Conservation (phyloP, 768 basidiomycete species). For the Auricularia cornea region DNA sequence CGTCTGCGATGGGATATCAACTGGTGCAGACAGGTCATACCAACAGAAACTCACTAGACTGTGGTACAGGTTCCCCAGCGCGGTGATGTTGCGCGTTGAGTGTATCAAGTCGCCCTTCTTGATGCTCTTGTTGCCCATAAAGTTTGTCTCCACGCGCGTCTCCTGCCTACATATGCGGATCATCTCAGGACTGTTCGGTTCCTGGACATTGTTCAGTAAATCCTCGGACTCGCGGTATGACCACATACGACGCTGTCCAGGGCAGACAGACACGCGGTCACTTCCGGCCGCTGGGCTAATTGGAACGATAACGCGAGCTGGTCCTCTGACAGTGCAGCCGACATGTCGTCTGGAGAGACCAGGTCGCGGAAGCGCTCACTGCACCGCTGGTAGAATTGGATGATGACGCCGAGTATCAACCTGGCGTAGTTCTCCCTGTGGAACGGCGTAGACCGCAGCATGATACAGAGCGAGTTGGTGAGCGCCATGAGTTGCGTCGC, state of each 20-base stretch:
- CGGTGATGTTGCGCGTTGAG: conserved; percentile 62
- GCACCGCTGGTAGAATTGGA: conserved; percentile 93
- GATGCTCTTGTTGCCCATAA: conserved; percentile 49
- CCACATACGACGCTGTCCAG: conserved; percentile 46
- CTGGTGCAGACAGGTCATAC: background rate
- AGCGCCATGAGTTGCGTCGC: conserved; percentile 79
- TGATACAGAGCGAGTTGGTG: conserved; percentile 84
- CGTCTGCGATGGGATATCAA: conserved; percentile 34
- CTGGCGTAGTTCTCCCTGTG: conserved; percentile 91
- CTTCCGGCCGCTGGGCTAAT: conserved; percentile 81
- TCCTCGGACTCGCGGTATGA: background rate
- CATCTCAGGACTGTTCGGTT: conserved; percentile 32
- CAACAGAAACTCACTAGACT: conserved; percentile 58
- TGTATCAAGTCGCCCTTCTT: conserved; percentile 57
- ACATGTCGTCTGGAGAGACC: conserved; percentile 35
- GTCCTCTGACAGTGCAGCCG: conserved; percentile 30
- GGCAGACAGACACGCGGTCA: conserved; percentile 66
- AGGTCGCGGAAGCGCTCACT: conserved; percentile 79
- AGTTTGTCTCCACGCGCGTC: conserved; percentile 63
- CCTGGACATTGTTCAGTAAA: conserved; percentile 20
- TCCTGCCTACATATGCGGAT: conserved; percentile 62
- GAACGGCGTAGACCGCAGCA: conserved; percentile 88
- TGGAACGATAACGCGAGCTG: conserved; percentile 29
- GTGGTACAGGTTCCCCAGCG: conserved; percentile 71
- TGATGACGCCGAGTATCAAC: conserved; percentile 88